Conservation (phyloP, 345 rosid species). For the Heritiera littoralis region DNA sequence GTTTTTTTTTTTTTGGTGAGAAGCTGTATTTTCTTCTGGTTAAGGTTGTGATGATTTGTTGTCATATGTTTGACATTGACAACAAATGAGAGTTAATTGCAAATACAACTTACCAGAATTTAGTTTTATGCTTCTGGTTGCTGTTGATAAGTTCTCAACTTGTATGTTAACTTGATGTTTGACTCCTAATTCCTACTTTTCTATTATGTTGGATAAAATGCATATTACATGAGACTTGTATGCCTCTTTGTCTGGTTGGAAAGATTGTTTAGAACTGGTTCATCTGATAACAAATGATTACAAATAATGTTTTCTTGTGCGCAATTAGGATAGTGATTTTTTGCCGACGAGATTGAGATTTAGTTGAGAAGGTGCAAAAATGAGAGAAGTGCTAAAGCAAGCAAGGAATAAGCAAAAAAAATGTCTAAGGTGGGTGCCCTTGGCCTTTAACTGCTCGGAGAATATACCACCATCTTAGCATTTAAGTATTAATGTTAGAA, state of each 20-base stretch:
- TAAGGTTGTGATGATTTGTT: constrained; percentile 28
- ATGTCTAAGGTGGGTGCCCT: neutral
- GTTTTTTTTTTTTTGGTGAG: constrained; percentile 21
- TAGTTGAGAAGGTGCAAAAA: constrained; percentile 2
- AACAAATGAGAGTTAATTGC: constrained; percentile 22
- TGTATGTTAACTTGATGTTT: constrained; percentile 1
- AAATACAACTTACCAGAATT: constrained; percentile 22
- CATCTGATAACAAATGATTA: neutral
- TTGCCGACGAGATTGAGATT: neutral
- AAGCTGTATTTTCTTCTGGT: constrained; percentile 22
- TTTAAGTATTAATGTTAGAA: neutral
- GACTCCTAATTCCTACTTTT: neutral
- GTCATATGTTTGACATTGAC: constrained; percentile 28
- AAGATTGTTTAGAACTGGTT: neutral
- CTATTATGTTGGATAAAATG: neutral
- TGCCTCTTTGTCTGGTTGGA: neutral
- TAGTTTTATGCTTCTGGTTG: neutral
- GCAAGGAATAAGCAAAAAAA: constrained; percentile 9
- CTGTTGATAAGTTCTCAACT: neutral
- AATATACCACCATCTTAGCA: neutral
- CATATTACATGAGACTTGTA: neutral
- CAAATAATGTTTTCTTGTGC: neutral
- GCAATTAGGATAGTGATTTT: neutral
- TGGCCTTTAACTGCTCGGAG: neutral
- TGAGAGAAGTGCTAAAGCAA: constrained; percentile 1